Base-by-base conservation (phyloP, 2,329 filamentous ascomycete genomes). In the Alternaria ventricosa region DNA sequence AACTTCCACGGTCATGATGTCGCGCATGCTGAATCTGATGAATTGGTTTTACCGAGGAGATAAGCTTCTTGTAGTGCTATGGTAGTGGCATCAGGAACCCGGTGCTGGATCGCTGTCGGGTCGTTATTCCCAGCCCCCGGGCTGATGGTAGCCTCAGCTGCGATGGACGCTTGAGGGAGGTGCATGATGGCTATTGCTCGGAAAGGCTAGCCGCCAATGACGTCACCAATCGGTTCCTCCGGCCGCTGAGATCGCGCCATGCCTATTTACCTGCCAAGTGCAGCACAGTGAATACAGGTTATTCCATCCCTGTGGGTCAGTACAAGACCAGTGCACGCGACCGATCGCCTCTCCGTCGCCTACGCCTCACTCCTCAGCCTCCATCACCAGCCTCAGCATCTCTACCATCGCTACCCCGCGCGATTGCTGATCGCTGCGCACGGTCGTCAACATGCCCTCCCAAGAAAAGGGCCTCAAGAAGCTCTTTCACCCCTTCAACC, bases 401-500 rank as follows among this genome's bases (percentile, higher is more conserved):
- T 62, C 59, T 51, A 50, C 51, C 20, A 50, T 61, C 47, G 41
- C 30, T 51, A 45, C 63, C 58, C 58, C 47, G 57, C 55, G 43
- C 61, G 33, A 55, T 55, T 43, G 61, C 43, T 59, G 61, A 67
- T 64, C 60, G 58, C 49, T 36, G 55, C 45, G 63, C 62, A 66
- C 70, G 63, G 58, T 58, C 60, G 50, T 41, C 60, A 66, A 60
- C 47, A 74, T 73, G 71, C 65, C 68, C 20, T 66, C 66, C 61
- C 68, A 74, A 33, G 73, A 70, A 50, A 63, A 62, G 50, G 69
- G 72, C 18, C 61, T 79, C 49, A 78, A 79, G 54, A 79, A 78
- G 66, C 57, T 81, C n/a, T 71, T 74, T 23, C 79, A 81, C 62
- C 79, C 79, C 2, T 81, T 82, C 66, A 73, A 78, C 23, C 63